A percentile compares a stretch with the other conserved stretches of the same genome.
Conservation (phyloP, 257 asterid species). For the Solanum paucissectum region DNA sequence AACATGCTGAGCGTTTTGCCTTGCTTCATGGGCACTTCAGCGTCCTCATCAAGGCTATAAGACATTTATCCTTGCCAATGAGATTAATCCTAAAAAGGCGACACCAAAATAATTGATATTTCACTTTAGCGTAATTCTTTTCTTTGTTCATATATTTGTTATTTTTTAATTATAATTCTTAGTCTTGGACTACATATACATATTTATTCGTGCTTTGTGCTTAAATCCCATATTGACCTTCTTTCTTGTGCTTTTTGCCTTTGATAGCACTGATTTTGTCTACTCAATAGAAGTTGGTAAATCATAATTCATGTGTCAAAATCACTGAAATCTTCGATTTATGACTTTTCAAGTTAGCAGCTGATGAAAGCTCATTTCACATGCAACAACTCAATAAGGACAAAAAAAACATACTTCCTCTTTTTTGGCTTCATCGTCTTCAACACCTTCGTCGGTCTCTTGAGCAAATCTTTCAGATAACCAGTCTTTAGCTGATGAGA, state of each 20-base stretch:
- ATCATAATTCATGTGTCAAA: neutral
- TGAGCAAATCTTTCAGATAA: slow-evolving; percentile 78
- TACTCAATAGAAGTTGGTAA: neutral
- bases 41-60: neutral
- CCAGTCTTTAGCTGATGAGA: slow-evolving; percentile 92
- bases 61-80: neutral
- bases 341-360: neutral
- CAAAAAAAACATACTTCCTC: slow-evolving; percentile 49
- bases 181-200: neutral
- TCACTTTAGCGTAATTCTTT: neutral
- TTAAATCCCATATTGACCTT: neutral
- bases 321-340: neutral
- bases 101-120: neutral
- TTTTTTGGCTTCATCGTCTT: slow-evolving; percentile 51
- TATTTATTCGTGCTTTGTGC: neutral
- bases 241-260: neutral
- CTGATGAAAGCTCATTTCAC: neutral
- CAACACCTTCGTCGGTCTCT: slow-evolving; percentile 41
- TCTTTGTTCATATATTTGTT: neutral
- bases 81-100: neutral
- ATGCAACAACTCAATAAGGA: slow-evolving; percentile 1
- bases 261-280: neutral
- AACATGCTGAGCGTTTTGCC: neutral
- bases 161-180: neutral
- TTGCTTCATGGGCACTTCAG: neutral